These are phyloP conservation scores for Ilyonectria robusta DNA, from an alignment of 2,329 filamentous ascomycete genomes.

Conservation along the genomic window DNA sequence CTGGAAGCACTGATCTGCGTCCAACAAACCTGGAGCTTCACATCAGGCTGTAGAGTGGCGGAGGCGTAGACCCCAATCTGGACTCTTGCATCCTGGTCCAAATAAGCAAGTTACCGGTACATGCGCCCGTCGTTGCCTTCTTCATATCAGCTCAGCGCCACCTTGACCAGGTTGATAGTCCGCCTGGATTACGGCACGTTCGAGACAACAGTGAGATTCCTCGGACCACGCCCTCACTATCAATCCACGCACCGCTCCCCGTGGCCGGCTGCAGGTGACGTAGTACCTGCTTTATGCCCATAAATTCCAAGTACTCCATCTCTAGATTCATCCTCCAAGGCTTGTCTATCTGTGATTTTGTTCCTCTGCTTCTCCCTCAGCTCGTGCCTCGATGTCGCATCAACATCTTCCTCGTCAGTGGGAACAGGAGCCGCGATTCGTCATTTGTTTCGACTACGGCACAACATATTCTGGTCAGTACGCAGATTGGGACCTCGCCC, in stretches of 20 bases:
- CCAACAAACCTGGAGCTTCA: neutral
- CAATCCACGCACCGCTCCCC: neutral
- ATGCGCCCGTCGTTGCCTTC: constrained; percentile 11
- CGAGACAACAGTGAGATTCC: neutral
- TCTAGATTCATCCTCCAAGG: neutral
- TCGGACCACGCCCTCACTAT: neutral
- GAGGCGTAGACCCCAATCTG: neutral
- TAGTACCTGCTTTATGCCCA: neutral
- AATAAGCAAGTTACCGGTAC: neutral
- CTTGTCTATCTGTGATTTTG: neutral
- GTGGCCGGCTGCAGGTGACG: neutral
- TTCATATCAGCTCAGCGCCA: constrained; percentile 22
- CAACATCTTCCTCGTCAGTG: neutral
- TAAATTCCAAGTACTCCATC: neutral
- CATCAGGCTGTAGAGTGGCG: constrained; percentile 1
- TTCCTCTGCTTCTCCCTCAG: neutral
- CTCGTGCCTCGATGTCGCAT: neutral
- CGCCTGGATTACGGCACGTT: neutral
- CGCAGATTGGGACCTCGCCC: too few relatives aligned
- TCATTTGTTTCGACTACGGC: constrained; percentile 35
- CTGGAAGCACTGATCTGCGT: neutral
- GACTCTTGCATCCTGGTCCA: neutral
- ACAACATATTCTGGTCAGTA: constrained; percentile 30
- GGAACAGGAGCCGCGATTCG: constrained; percentile 21
- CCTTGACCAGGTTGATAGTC: neutral